A percentile compares a stretch with the other conserved stretches of the same genome.
phyloP scores from a whole-genome alignment of 768 basidiomycete genomes.

The Boletus huronensis region DNA sequence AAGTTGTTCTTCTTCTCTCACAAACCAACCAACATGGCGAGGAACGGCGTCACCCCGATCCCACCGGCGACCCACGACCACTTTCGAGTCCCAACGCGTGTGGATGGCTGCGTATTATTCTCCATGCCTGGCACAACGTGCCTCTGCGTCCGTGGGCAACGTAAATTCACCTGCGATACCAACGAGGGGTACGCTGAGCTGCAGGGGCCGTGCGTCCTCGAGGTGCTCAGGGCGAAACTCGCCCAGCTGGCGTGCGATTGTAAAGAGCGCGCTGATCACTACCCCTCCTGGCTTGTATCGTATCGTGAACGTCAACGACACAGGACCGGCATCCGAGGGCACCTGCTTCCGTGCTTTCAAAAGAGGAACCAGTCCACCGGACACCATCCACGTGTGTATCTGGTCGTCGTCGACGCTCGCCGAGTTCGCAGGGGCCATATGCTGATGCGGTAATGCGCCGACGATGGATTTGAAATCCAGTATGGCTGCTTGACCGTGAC shows the following conservation, averaged over 20 bases:
- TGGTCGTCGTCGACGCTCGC: conserved; percentile 57
- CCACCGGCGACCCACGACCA: conserved; percentile 60
- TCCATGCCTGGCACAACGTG: background rate
- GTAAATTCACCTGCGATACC: conserved; percentile 55
- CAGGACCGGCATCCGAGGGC: background rate
- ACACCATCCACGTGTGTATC: conserved; percentile 65
- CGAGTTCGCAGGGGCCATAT: conserved; percentile 51
- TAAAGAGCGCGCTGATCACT: conserved; percentile 55
- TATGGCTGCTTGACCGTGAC: conserved; percentile 52
- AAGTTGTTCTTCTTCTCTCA: background rate
- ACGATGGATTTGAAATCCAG: conserved; percentile 53
- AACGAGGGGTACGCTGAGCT: conserved; percentile 42
- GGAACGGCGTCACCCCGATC: conserved; percentile 64
- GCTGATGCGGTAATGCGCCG: conserved; percentile 46
- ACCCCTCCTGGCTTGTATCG: conserved; percentile 52
- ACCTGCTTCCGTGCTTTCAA: background rate
- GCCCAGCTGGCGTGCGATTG: conserved; percentile 42
- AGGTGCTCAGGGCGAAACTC: conserved; percentile 41
- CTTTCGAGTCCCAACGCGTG: conserved; percentile 7
- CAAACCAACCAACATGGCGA: conserved; percentile 46
- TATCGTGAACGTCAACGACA: conserved; percentile 48
- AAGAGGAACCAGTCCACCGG: conserved; percentile 22
- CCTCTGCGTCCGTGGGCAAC: conserved; percentile 21
- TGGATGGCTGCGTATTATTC: background rate
- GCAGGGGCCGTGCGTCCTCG: conserved; percentile 37